Base-by-base conservation (phyloP, 352 stramenopile species). In the Phytophthora fragariae region DNA sequence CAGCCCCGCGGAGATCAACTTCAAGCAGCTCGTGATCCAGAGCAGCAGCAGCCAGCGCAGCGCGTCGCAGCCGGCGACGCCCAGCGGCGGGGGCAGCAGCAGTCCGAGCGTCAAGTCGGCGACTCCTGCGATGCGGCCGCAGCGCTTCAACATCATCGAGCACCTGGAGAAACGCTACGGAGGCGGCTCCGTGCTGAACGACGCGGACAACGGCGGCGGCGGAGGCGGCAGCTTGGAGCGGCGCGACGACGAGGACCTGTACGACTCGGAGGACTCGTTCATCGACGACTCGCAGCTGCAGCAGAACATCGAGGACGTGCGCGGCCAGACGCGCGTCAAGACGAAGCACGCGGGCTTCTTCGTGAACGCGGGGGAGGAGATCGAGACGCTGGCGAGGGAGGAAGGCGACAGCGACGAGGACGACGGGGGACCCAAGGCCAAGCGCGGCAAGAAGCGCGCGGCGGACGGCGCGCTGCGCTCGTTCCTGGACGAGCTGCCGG, bases 291-390 rank as follows among this genome's bases (percentile, higher is more conserved):
- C 65, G 15, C 88, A 96, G 76, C 77, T 96, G 21, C 88, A 94
- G 66, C 84, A 94, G 65, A 86, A 94, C 64, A 96, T 96, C 57
- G 88, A 96, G 68, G 88, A 94, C 39, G 85, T 92, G 29, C 75
- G 90, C 72, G 87, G 68, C 4, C 87, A 95, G 44, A 86, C 77
- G 4, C 80, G 81, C 47, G 84, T 96, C 8, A 82, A 93, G 66
- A 96, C 90, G 35, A 96, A 96, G 56, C 90, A 96, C 72, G 76
- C 83, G n/a, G 90, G 90, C 52, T 96, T 96, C 75, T 96, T 96
- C 54, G 90, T 96, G 27, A 96, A 95, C 62, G 90, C 90, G 17
- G 90, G 90, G 10, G 88, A 95, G 57, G 75, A 91, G 65, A 96
- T 96, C 44, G 90, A 96, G 80, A 96, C 85, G 54, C 66, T 96